A percentile compares a stretch with the other conserved stretches of the same genome.
These are phyloP conservation scores for Ganoderma leucocontextum DNA, from an alignment of 1,284 basidiomycete species.

Conservation along the genomic window DNA sequence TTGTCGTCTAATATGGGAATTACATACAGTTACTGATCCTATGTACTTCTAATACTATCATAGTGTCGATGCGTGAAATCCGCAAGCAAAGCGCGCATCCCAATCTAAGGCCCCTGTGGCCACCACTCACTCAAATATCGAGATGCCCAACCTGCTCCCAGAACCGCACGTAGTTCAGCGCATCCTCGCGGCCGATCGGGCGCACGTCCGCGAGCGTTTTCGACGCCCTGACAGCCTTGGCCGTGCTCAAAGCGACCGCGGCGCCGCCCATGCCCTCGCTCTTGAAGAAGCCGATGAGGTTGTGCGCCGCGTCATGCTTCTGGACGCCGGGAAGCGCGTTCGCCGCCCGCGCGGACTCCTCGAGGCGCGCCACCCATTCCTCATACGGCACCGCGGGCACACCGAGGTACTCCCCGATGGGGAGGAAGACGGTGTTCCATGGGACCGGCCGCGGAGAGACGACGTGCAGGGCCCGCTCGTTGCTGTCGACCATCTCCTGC, in stretches of 20 bases:
- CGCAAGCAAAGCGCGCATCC: neutral
- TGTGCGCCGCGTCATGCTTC: slow-evolving; percentile 30
- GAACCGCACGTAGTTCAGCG: slow-evolving; percentile 29
- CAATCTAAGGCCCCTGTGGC: neutral
- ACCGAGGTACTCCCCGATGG: slow-evolving; percentile 31
- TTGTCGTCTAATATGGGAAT: neutral
- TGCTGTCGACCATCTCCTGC: slow-evolving; percentile 32
- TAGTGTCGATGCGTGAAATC: neutral
- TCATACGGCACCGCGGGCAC: slow-evolving; percentile 36
- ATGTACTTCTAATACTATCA: neutral
- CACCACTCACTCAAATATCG: slow-evolving; percentile 11
- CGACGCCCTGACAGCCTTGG: slow-evolving; percentile 27
- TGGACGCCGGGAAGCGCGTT: slow-evolving; percentile 16
- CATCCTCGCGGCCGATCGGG: slow-evolving; percentile 29
- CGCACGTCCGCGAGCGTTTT: slow-evolving; percentile 22
- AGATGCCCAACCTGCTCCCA: slow-evolving; percentile 30
- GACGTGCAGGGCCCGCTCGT: slow-evolving; percentile 25
- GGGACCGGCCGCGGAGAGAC: slow-evolving; percentile 37
- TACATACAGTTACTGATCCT: neutral
- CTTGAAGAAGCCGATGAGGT: slow-evolving; percentile 31
- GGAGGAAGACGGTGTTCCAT: slow-evolving; percentile 35
- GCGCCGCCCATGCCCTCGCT: slow-evolving; percentile 30
- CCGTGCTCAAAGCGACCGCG: slow-evolving; percentile 28
- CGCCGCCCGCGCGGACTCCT: slow-evolving; percentile 21
- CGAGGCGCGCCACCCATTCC: slow-evolving; percentile 37